Evolutionary conservation across 106 monocot genomes (phyloP).

Genomic region (Phalaenopsis equestris): DNA sequence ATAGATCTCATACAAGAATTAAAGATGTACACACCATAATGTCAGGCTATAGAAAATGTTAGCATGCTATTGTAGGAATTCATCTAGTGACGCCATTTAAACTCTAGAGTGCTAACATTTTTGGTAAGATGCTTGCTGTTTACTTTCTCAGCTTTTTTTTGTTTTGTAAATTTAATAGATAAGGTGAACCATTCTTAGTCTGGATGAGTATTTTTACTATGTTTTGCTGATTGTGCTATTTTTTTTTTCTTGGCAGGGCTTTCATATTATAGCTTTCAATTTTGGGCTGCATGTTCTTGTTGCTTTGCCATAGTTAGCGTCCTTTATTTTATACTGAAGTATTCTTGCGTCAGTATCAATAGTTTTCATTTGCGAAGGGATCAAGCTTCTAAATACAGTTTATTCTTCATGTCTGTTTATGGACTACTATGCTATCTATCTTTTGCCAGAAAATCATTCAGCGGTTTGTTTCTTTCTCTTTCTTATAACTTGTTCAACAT

Average conservation of each 20-base stretch:
- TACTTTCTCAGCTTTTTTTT: background rate
- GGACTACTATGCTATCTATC: slow-evolving; percentile 30
- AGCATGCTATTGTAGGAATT: background rate
- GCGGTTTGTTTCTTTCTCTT: slow-evolving; percentile 34
- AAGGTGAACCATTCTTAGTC: background rate
- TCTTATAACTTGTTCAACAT: background rate
- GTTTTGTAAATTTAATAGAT: background rate
- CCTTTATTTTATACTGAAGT: slow-evolving; percentile 23
- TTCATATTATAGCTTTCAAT: slow-evolving; percentile 45
- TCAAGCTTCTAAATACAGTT: slow-evolving; percentile 20
- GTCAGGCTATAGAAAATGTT: background rate
- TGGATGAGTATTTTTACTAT: background rate
- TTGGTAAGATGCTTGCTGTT: background rate
- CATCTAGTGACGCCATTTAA: background rate
- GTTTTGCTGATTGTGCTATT: slow-evolving; percentile 4
- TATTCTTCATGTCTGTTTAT: slow-evolving; percentile 23
- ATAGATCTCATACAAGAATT: background rate
- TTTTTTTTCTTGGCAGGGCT: slow-evolving; percentile 38
- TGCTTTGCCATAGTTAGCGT: slow-evolving; percentile 61
- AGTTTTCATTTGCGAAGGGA: slow-evolving; percentile 12
- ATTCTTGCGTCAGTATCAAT: slow-evolving; percentile 19
- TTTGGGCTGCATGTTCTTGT: slow-evolving; percentile 64
- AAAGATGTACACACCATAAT: background rate
- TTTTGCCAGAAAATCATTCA: slow-evolving; percentile 21
- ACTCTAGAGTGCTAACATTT: background rate